Base-by-base conservation (phyloP, 2,329 filamentous ascomycete genomes). In the Aspergillus brunneoviolaceus region DNA sequence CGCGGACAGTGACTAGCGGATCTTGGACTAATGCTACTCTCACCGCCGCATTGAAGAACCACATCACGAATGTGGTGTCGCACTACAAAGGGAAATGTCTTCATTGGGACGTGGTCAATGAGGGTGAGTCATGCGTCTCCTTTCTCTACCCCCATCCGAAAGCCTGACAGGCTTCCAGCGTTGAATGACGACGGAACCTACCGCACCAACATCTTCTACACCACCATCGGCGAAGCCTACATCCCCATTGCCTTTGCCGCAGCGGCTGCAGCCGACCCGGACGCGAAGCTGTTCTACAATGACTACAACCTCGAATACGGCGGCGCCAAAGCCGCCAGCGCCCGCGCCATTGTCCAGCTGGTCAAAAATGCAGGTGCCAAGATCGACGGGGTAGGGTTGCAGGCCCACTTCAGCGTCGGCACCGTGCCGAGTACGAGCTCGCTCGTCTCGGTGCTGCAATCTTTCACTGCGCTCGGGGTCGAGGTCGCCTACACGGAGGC, bases 11-110 rank as follows among this genome's bases (percentile, higher is more conserved):
- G 50, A 78, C 74, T 21, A 69, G 70, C 29, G 70, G 76, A 0
- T 79, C 80, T 33, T 90, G 85, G 84, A 87, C 84, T 14, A 82
- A 82, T 60, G 77, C 75, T 2, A 84, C 85, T 48, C 80, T 91
- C 4, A 81, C 80, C 12, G 74, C 76, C 4, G 81, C 84, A 19
- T 76, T 89, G 64, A 78, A 85, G 71, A 75, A 75, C 61, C 76
- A 77, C 55, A 77, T 77, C 55, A 74, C 71, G 47, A 74, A 70
- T 33, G 66, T 76, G 1, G 70, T 74, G 10, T 69, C 66, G 11
- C 74, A 76, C 57, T 78, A 71, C 62, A 74, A 73, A 54, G 72
- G 70, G 3, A 62, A 65, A 47, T 77, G 74, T 60, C 75, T 76
- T 57, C 73, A 74, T 2, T 77, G 76, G 76, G 75, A 77, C 61